These are phyloP conservation scores for Talaromyces adpressus DNA, from an alignment of 495 filamentous ascomycete species.

Conservation along the genomic window DNA sequence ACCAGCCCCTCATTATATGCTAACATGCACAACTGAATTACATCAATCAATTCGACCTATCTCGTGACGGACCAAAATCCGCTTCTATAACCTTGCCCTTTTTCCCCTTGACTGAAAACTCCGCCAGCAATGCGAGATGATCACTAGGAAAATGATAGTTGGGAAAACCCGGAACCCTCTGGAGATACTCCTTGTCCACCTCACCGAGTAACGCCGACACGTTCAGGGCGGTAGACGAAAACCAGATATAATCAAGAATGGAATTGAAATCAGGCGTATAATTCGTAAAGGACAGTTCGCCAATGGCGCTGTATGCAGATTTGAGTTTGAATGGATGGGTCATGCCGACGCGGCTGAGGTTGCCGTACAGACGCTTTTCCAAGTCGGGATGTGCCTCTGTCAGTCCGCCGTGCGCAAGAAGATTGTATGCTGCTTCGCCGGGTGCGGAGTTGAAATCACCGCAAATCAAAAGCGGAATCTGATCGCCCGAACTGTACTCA, in stretches of 20 bases:
- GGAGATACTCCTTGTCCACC: slow-evolving; percentile 84
- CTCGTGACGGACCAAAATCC: slow-evolving; percentile 52
- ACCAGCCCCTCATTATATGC: slow-evolving; percentile 10
- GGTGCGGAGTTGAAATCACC: slow-evolving; percentile 91
- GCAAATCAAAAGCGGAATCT: slow-evolving; percentile 87
- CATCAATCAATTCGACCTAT: slow-evolving; percentile 34
- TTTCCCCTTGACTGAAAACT: slow-evolving; percentile 89
- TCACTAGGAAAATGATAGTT: slow-evolving; percentile 97
- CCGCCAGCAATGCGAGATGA: slow-evolving; percentile 85
- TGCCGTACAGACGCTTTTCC: slow-evolving; percentile 68
- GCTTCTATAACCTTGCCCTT: slow-evolving; percentile 68
- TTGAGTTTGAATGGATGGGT: slow-evolving; percentile 89
- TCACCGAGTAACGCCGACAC: slow-evolving; percentile 82
- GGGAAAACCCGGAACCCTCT: slow-evolving; percentile 87
- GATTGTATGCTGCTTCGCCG: slow-evolving; percentile 80
- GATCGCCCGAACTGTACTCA: slow-evolving; percentile 74
- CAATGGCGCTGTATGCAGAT: slow-evolving; percentile 70
- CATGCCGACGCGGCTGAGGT: slow-evolving; percentile 86
- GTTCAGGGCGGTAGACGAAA: slow-evolving; percentile 83
- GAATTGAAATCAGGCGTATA: slow-evolving; percentile 87
- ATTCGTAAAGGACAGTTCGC: slow-evolving; percentile 90
- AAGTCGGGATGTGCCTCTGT: slow-evolving; percentile 70
- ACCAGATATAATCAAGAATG: slow-evolving; percentile 97
- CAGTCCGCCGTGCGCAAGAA: slow-evolving; percentile 70
- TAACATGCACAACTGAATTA: slow-evolving; percentile 18